Conservation (phyloP, 768 basidiomycete species). For the Steccherinum ochraceum region DNA sequence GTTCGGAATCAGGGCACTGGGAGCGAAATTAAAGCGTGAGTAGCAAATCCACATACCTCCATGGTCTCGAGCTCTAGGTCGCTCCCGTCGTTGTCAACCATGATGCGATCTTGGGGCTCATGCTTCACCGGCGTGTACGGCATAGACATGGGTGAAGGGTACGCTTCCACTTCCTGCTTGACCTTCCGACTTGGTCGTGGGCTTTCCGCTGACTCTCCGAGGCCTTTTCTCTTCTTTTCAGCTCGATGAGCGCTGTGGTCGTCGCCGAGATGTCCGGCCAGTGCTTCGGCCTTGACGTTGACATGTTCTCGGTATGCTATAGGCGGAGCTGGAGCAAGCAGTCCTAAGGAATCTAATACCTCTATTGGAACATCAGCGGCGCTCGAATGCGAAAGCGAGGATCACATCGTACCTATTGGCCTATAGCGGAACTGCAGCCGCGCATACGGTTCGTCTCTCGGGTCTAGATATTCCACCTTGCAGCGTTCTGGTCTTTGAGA, state of each 20-base stretch:
- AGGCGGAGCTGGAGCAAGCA: not conserved
- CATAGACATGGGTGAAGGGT: not conserved
- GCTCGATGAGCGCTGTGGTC: no score
- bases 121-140: not conserved
- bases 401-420: not conserved
- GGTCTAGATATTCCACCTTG: conserved; percentile 1
- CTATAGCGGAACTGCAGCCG: conserved; percentile 1
- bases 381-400: not conserved
- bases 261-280: not conserved
- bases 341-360: not conserved
- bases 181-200: not conserved
- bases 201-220: not conserved
- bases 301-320: no score
- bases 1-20: not conserved
- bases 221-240: not conserved
- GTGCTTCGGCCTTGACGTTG: no score
- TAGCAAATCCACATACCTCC: not conserved
- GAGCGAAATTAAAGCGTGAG: no score
- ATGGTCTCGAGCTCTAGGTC: not conserved
- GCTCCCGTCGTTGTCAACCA: not conserved
- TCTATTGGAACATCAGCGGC: not conserved
- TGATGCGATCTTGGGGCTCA: not conserved
- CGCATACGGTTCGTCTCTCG: conserved; percentile 3
- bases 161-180: not conserved
- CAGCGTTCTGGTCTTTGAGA: not conserved